Conservation (phyloP, 148 eudicot species). For the Persicaria maculosa region DNA sequence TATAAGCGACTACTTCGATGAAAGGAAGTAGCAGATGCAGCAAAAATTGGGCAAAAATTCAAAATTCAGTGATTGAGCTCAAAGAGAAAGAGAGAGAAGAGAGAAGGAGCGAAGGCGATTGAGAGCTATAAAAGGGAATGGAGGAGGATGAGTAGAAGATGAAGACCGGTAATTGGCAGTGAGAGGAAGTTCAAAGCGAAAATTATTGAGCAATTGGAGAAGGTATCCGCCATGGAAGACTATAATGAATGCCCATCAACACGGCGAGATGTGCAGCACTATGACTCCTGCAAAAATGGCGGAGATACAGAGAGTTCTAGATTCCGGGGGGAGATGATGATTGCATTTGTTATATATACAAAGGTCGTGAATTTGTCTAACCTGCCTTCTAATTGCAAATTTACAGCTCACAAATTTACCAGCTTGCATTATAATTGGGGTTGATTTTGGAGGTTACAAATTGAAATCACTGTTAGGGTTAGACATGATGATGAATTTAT, state of each 20-base stretch:
- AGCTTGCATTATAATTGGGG: background rate
- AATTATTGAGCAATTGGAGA: constrained; percentile 13
- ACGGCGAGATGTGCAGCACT: background rate
- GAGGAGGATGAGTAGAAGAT: constrained; percentile 62
- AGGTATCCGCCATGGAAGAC: constrained; percentile 38
- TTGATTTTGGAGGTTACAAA: background rate
- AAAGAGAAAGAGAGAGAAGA: background rate
- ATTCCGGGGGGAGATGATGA: constrained; percentile 1
- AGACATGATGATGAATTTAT: background rate
- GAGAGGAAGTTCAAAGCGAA: constrained; percentile 23
- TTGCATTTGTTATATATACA: background rate
- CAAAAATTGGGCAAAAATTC: background rate
- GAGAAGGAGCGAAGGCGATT: background rate
- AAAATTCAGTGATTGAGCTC: background rate
- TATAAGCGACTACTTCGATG: background rate
- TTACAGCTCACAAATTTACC: background rate
- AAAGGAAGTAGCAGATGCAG: background rate
- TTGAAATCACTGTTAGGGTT: background rate
- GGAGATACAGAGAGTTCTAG: background rate
- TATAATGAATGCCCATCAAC: constrained; percentile 10
- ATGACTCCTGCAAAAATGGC: background rate
- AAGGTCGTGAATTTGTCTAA: constrained; percentile 3
- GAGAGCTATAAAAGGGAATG: constrained; percentile 63
- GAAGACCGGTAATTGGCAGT: constrained; percentile 46
- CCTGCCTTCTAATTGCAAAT: background rate